phyloP scores from a whole-genome alignment of 768 basidiomycete species.

The Scleroderma citrinum region DNA sequence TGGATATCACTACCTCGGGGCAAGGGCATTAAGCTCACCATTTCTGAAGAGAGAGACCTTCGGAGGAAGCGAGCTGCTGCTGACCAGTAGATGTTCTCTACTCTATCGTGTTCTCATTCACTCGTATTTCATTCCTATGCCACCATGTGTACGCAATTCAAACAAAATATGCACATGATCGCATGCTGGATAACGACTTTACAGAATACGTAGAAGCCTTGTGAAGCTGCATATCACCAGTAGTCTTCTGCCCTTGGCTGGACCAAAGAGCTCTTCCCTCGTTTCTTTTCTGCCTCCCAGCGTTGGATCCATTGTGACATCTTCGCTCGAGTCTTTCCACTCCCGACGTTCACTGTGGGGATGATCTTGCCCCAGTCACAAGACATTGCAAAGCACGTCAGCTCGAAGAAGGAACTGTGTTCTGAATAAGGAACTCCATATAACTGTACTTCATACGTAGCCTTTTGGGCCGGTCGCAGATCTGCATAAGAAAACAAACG shows the following conservation, averaged over 20 bases:
- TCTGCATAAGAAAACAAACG: constrained; percentile 64
- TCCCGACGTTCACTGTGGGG: constrained; percentile 89
- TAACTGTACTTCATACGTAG: constrained; percentile 61
- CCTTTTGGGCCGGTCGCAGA: constrained; percentile 64
- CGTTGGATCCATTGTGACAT: constrained; percentile 86
- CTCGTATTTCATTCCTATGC: constrained; percentile 3
- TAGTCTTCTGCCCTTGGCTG: constrained; percentile 38
- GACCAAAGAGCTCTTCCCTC: constrained; percentile 34
- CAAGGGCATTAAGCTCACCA: constrained; percentile 96
- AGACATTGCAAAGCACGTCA: constrained; percentile 92
- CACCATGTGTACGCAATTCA: constrained; percentile 12
- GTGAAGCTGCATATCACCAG: too few species aligned
- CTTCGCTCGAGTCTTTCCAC: constrained; percentile 64
- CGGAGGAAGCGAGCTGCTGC: constrained; percentile 77
- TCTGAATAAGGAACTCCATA: constrained; percentile 92
- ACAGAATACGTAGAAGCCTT: background rate
- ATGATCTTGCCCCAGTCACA: constrained; percentile 85
- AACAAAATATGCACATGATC: constrained; percentile 4
- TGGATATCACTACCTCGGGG: constrained; percentile 97
- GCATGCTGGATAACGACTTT: background rate
- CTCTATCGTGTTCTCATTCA: background rate
- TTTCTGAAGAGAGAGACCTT: constrained; percentile 92
- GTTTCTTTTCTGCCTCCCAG: constrained; percentile 81
- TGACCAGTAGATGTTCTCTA: constrained; percentile 52
- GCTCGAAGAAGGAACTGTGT: constrained; percentile 92